These are phyloP conservation scores for Ogataea glucozyma DNA, from an alignment of 805 yeast genomes.

Conservation along the genomic window DNA sequence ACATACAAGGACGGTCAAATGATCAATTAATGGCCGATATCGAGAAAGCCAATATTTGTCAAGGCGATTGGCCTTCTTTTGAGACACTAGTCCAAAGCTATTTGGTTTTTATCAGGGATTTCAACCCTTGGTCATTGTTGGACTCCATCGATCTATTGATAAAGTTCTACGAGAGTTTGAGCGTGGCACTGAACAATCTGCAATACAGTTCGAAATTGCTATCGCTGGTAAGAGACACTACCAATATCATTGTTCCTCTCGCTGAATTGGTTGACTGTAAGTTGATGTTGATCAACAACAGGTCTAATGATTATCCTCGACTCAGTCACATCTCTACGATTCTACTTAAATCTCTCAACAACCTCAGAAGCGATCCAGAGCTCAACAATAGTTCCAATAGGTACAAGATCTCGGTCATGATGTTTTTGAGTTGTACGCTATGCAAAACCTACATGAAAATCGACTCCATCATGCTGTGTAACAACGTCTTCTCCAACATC, in stretches of 20 bases:
- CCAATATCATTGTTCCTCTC: slow-evolving; percentile 44
- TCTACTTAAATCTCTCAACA: slow-evolving; percentile 50
- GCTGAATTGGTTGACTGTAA: slow-evolving; percentile 43
- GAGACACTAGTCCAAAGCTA: slow-evolving; percentile 45
- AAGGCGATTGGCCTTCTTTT: slow-evolving; percentile 45
- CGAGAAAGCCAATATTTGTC: slow-evolving; percentile 33
- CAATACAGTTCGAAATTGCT: slow-evolving; percentile 40
- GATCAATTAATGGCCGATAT: slow-evolving; percentile 29
- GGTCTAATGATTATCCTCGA: slow-evolving; percentile 40
- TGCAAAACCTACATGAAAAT: slow-evolving; percentile 55
- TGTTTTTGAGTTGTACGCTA: slow-evolving; percentile 49
- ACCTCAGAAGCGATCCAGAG: slow-evolving; percentile 47
- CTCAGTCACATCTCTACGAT: slow-evolving; percentile 49
- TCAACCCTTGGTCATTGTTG: slow-evolving; percentile 57
- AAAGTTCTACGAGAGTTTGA: slow-evolving; percentile 45
- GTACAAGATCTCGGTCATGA: slow-evolving; percentile 46
- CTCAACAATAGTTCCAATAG: slow-evolving; percentile 33
- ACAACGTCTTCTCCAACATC: slow-evolving; percentile 62
- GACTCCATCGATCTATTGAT: slow-evolving; percentile 57
- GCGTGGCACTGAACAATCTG: slow-evolving; percentile 50
- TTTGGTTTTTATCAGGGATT: slow-evolving; percentile 45
- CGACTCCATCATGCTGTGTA: slow-evolving; percentile 57
- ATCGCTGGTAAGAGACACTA: slow-evolving; percentile 39
- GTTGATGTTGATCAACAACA: slow-evolving; percentile 39
- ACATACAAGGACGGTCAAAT: slow-evolving; percentile 25